These are phyloP conservation scores for Melocanna baccifera DNA, from an alignment of 176 grass and related monocot genomes.

Conservation along the genomic window DNA sequence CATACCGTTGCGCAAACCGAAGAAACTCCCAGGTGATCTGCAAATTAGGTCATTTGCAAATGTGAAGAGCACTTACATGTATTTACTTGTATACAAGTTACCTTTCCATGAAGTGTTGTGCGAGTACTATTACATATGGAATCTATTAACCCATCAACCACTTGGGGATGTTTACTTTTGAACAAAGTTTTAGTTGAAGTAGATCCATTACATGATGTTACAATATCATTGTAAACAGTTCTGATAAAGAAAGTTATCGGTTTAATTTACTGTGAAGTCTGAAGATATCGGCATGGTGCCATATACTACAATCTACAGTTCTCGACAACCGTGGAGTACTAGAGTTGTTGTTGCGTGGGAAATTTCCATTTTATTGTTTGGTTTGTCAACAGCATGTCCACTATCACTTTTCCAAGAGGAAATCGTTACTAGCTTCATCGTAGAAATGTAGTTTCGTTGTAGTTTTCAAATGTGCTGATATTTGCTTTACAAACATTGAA, in stretches of 20 bases:
- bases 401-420: neutral
- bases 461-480: neutral
- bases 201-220: neutral
- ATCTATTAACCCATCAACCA: neutral
- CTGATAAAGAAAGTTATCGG: neutral
- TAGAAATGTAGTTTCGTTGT: neutral
- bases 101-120: neutral
- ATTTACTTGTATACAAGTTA: neutral
- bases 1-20: conserved; percentile 88
- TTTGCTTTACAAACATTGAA: conserved; percentile 20
- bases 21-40: conserved; percentile 75
- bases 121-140: neutral
- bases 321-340: neutral
- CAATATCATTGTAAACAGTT: neutral
- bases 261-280: neutral
- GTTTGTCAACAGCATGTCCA: neutral
- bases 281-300: neutral
- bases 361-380: neutral
- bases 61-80: neutral
- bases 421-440: neutral
- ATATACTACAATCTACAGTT: neutral
- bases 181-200: neutral
- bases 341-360: neutral
- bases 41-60: neutral
- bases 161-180: neutral